phyloP scores from a whole-genome alignment of 202 grass and related monocot species.

The Hordeum pubiflorum region DNA sequence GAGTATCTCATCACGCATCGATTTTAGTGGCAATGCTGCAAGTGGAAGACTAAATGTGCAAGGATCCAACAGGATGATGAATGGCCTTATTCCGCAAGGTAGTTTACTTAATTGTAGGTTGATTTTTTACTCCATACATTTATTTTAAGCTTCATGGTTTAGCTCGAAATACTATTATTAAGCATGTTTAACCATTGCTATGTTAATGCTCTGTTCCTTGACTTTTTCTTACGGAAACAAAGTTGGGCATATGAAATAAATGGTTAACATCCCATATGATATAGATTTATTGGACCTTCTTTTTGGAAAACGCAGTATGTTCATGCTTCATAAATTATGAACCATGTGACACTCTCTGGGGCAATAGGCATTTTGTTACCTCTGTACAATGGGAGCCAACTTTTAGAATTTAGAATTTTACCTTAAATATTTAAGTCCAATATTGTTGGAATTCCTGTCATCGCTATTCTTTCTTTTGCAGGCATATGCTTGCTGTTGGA shows the following conservation, averaged over 20 bases:
- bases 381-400: not conserved
- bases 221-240: not conserved
- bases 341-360: not conserved
- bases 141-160: not conserved
- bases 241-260: not conserved
- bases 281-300: not conserved
- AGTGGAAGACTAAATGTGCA: constrained; percentile 64
- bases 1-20: constrained; percentile 63
- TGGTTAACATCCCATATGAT: not conserved
- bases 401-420: constrained; percentile 2
- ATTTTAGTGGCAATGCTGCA: constrained; percentile 57
- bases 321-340: constrained; percentile 9
- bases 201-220: not conserved
- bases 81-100: constrained; percentile 84
- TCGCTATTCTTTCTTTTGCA: not conserved
- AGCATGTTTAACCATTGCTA: not conserved
- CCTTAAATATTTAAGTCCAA: not conserved
- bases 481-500: not conserved
- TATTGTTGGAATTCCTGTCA: not conserved
- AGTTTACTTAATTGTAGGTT: not conserved
- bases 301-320: not conserved
- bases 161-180: not conserved
- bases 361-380: not conserved
- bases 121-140: constrained; percentile 9
- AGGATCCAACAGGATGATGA: constrained; percentile 80